Evolutionary conservation across 352 stramenopile species (phyloP).

Genomic region (Phytophthora europaea): DNA sequence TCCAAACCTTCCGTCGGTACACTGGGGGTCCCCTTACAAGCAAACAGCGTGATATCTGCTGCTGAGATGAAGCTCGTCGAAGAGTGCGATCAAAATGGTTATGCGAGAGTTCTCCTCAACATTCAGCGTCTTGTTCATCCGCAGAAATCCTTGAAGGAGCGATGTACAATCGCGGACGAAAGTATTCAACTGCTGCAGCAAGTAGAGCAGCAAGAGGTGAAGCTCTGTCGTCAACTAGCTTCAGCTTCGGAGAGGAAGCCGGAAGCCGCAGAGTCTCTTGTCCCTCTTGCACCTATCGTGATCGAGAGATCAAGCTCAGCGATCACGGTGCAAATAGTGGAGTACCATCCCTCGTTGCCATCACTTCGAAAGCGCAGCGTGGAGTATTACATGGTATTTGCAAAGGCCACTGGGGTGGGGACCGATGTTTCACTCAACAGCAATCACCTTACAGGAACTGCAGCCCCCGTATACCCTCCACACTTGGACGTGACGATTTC

Average conservation of each 20-base stretch:
- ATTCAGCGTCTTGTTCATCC: slow-evolving; percentile 50
- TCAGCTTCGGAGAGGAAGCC: not conserved
- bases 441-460: slow-evolving; percentile 68
- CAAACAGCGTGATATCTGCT: slow-evolving; percentile 13
- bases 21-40: not conserved
- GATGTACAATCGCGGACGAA: slow-evolving; percentile 36
- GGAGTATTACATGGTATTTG: slow-evolving; percentile 84
- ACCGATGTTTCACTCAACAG: slow-evolving; percentile 87
- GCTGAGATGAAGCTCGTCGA: slow-evolving; percentile 46
- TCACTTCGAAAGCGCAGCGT: slow-evolving; percentile 44
- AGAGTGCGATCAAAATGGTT: slow-evolving; percentile 68
- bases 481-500: slow-evolving; percentile 50
- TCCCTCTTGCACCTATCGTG: slow-evolving; percentile 59
- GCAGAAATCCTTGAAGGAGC: slow-evolving; percentile 28
- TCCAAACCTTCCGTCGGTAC: slow-evolving; percentile 5
- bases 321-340: slow-evolving; percentile 60
- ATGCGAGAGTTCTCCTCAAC: slow-evolving; percentile 51
- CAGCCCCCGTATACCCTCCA: slow-evolving; percentile 50
- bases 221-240: slow-evolving; percentile 38
- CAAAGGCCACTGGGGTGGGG: slow-evolving; percentile 70
- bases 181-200: slow-evolving; percentile 56
- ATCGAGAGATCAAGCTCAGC: slow-evolving; percentile 61
- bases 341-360: slow-evolving; percentile 41
- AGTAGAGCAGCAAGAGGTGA: slow-evolving; percentile 52
- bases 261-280: not conserved